phyloP scores from a whole-genome alignment of 1,284 basidiomycete species.

The Coniophora puteana region DNA sequence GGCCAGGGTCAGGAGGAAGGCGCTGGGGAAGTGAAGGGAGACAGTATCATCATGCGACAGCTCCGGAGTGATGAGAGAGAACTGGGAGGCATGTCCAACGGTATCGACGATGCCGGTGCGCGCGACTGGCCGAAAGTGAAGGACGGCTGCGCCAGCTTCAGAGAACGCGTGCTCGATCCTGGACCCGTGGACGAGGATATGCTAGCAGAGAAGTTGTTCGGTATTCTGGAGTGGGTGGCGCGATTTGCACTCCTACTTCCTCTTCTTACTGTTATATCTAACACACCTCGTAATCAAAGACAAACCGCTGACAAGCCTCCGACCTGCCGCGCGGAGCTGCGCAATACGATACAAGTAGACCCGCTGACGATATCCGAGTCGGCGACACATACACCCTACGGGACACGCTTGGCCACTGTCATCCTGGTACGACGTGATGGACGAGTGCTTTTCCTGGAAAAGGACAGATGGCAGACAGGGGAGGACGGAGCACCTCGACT shows the following conservation, averaged over 20 bases:
- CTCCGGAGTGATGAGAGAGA: slow-evolving; percentile 45
- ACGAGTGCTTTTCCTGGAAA: slow-evolving; percentile 61
- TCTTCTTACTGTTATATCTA: slow-evolving; percentile 22
- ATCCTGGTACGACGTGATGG: slow-evolving; percentile 62
- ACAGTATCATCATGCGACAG: slow-evolving; percentile 53
- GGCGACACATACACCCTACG: slow-evolving; percentile 38
- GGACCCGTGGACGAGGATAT: slow-evolving; percentile 39
- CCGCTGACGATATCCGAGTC: slow-evolving; percentile 36
- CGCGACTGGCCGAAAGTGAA: slow-evolving; percentile 69
- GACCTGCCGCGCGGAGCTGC: slow-evolving; percentile 48
- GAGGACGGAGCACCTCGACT: slow-evolving; percentile 31
- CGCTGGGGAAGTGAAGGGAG: no score
- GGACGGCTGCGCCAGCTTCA: slow-evolving; percentile 50
- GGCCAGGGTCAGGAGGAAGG: no score
- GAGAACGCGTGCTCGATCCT: slow-evolving; percentile 37
- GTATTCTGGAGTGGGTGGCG: slow-evolving; percentile 58
- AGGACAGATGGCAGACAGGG: slow-evolving; percentile 59
- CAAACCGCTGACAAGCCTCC: slow-evolving; percentile 48
- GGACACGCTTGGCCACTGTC: slow-evolving; percentile 71
- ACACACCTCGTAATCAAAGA: no score
- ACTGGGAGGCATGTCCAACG: slow-evolving; percentile 68
- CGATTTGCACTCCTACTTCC: slow-evolving; percentile 5
- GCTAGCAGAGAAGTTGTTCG: slow-evolving; percentile 55
- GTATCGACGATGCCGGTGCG: slow-evolving; percentile 55
- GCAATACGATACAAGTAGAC: slow-evolving; percentile 57